phyloP scores from a whole-genome alignment of 2,329 filamentous ascomycete species.

The Byssochlamys sp. region DNA sequence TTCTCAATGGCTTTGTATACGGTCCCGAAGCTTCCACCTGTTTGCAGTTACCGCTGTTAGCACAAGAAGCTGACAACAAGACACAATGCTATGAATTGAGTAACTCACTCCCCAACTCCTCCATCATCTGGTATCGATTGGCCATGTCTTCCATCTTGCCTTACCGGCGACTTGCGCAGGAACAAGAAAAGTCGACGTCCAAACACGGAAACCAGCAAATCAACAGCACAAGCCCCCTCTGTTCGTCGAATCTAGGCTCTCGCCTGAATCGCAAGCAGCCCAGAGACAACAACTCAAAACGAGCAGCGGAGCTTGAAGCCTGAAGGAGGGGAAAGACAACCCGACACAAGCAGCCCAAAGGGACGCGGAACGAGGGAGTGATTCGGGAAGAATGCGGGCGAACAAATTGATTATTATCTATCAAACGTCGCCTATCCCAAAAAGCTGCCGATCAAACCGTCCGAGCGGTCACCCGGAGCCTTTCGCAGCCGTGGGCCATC shows the following conservation, averaged over 20 bases:
- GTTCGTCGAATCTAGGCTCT: neutral
- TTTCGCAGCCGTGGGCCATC: neutral
- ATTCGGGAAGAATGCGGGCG: neutral
- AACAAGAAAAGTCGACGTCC: neutral
- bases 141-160: constrained; percentile 51
- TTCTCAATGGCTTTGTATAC: constrained; percentile 96
- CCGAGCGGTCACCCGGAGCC: neutral
- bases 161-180: constrained; percentile 8
- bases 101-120: constrained; percentile 83
- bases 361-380: neutral
- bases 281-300: neutral
- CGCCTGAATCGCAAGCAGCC: neutral
- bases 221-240: neutral
- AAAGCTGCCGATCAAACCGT: neutral
- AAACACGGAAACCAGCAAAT: neutral
- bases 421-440: neutral
- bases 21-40: constrained; percentile 88
- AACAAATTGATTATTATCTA: neutral
- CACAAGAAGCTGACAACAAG: neutral
- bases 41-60: constrained; percentile 11
- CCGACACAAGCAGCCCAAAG: neutral
- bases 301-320: neutral
- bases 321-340: neutral
- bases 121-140: constrained; percentile 83
- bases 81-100: neutral